phyloP scores from a whole-genome alignment of 192 early-diverging fungal species.

The Coemansia sp. region DNA sequence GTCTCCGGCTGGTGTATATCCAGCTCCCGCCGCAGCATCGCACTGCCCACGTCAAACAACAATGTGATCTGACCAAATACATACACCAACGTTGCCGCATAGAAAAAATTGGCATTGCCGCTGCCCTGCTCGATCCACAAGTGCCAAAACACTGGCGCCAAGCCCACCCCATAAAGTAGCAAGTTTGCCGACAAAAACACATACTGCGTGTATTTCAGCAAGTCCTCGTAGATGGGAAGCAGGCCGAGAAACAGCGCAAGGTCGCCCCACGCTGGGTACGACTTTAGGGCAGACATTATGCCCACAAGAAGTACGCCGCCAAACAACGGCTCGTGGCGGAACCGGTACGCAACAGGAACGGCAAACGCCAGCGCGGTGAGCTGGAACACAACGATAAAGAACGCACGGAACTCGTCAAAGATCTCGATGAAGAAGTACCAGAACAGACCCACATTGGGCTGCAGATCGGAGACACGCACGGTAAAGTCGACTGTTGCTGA shows the following conservation, averaged over 20 bases:
- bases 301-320: constrained; percentile 66
- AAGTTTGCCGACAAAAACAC: constrained; percentile 69
- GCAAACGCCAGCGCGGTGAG: constrained; percentile 88
- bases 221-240: constrained; percentile 75
- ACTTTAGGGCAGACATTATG: constrained; percentile 85
- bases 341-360: constrained; percentile 76
- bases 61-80: constrained; percentile 82
- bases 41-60: constrained; percentile 80
- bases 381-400: constrained; percentile 94
- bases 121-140: constrained; percentile 94
- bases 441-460: constrained; percentile 93
- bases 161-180: constrained; percentile 70
- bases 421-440: constrained; percentile 99
- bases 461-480: constrained; percentile 78
- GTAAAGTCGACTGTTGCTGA: constrained; percentile 42
- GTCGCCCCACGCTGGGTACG: constrained; percentile 91
- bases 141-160: constrained; percentile 90
- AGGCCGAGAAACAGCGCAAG: constrained; percentile 78
- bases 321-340: constrained; percentile 78
- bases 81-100: constrained; percentile 93
- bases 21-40: constrained; percentile 75
- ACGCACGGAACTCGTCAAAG: constrained; percentile 96
- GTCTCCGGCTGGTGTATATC: constrained; percentile 61
- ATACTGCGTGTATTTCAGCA: constrained; percentile 91
- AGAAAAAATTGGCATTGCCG: constrained; percentile 98